Evolutionary conservation across 2,329 filamentous ascomycete genomes (phyloP).

Genomic region (Thielaviopsis ethacetica): DNA sequence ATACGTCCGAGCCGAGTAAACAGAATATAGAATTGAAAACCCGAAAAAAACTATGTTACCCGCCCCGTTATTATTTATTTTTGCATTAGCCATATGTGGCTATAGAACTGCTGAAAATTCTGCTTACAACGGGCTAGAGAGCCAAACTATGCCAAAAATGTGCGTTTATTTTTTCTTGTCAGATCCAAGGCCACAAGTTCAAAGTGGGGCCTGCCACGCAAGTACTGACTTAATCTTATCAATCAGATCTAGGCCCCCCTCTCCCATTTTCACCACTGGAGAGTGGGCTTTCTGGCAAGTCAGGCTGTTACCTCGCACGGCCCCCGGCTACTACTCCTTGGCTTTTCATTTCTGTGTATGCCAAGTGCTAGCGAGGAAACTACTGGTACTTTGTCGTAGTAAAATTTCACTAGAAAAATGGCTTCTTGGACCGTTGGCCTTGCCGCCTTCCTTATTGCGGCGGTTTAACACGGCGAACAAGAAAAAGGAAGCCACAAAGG

Average conservation of each 20-base stretch:
- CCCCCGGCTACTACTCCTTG: background rate
- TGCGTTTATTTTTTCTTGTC: too few relatives aligned
- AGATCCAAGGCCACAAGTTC: background rate
- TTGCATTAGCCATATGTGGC: too few relatives aligned
- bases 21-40: background rate
- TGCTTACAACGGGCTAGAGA: too few relatives aligned
- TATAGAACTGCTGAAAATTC: too few relatives aligned
- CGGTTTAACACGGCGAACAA: background rate
- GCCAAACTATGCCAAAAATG: too few relatives aligned
- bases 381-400: too few relatives aligned
- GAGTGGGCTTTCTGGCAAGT: background rate
- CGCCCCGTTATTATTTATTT: too few relatives aligned
- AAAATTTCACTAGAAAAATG: background rate
- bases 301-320: conserved; percentile 6
- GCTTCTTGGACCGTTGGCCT: background rate
- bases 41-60: background rate
- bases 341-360: background rate
- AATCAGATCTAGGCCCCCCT: conserved; percentile 23
- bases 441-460: background rate
- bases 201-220: background rate
- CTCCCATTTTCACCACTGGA: conserved; percentile 1
- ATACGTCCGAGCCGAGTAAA: background rate
- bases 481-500: background rate
- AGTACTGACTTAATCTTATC: conserved; percentile 25
- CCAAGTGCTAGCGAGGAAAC: too few relatives aligned